Base-by-base conservation (phyloP, 192 early-diverging fungal species). In the Entomortierella beljakovae region DNA sequence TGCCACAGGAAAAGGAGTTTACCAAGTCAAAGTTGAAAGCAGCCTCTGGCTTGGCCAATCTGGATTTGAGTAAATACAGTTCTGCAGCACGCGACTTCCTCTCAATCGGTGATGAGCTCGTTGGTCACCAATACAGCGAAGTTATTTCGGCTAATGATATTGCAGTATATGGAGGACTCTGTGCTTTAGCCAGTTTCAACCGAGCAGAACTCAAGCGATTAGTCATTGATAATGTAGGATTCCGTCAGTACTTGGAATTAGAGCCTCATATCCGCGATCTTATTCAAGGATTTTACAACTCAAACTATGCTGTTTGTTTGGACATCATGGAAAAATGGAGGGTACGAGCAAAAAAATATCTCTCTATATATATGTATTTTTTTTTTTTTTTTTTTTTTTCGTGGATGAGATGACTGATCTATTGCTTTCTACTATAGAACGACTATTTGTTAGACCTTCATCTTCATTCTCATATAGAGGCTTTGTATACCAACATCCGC, bases 171-270 rank as follows among this genome's bases (percentile, higher is more conserved):
- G 92, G 92, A 50, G 90, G 87, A 55, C 81, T 96, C 11, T 92
- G 90, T 74, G 92, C 92, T 8, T 64, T 97, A 38, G 92, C 94
- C 15, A 87, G 93, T 13, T 94, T 93, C 61, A 87, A 90, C 43
- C 80, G 95, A 42, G 49, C 80, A 40, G 91, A 95, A 42, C 80
- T 97, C 20, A 92, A 93, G 76, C 75, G 55, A 1, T 68, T 86
- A 58, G 85, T 97, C 25, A 85, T 94, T 37, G 92, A 93, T 43
- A 95, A 93, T 64, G 65, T 84, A 8, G 81, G 88, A 32, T 93
- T 95, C 63, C 91, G 90, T 51, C 87, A 87, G 33, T 95, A 86
- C 71, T 79, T 97, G n/a, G 94, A 95, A 55, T 81, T 96, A 16
- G 94, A 96, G 46, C 94, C 95, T 4, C 88, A 90, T 25, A 83